A percentile compares a stretch with the other conserved stretches of the same genome.
Evolutionary conservation across 495 filamentous ascomycete genomes (phyloP).

Genomic region (Aspergillus nidulans): DNA sequence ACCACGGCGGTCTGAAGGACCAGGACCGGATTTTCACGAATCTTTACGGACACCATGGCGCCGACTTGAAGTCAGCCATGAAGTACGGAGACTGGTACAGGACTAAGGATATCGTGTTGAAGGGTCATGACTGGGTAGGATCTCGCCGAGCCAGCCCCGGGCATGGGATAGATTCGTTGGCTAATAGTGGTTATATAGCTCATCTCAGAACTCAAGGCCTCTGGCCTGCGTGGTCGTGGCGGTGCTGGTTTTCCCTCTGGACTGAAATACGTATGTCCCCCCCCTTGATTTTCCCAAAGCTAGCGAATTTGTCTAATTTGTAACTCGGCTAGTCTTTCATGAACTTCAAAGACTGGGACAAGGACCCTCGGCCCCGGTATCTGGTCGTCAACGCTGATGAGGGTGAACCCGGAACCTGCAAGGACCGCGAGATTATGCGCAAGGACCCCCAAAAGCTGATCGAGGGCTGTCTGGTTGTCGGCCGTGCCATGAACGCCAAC

Average conservation of each 20-base stretch:
- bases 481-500: slow-evolving; percentile 94
- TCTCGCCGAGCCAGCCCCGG: background rate
- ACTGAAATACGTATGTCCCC: slow-evolving; percentile 83
- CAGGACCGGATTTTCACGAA: slow-evolving; percentile 99
- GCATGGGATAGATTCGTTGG: slow-evolving; percentile 13
- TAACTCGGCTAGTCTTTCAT: slow-evolving; percentile 76
- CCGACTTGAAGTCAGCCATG: slow-evolving; percentile 89
- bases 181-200: slow-evolving; percentile 49
- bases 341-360: slow-evolving; percentile 99
- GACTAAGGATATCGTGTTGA: slow-evolving; percentile 95
- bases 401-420: slow-evolving; percentile 98
- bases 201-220: slow-evolving; percentile 93
- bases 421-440: slow-evolving; percentile 99
- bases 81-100: slow-evolving; percentile 99
- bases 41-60: slow-evolving; percentile 86
- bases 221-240: slow-evolving; percentile 90
- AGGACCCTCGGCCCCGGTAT: slow-evolving; percentile 93
- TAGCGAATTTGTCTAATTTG: slow-evolving; percentile 2
- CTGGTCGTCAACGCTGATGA: slow-evolving; percentile 98
- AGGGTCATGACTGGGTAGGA: slow-evolving; percentile 92
- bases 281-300: background rate
- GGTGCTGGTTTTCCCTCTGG: slow-evolving; percentile 97
- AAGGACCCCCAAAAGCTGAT: slow-evolving; percentile 99
- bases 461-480: slow-evolving; percentile 94
- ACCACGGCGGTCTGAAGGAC: slow-evolving; percentile 82